phyloP scores from a whole-genome alignment of 2,329 filamentous ascomycete species.

The Pyricularia pennisetigena region DNA sequence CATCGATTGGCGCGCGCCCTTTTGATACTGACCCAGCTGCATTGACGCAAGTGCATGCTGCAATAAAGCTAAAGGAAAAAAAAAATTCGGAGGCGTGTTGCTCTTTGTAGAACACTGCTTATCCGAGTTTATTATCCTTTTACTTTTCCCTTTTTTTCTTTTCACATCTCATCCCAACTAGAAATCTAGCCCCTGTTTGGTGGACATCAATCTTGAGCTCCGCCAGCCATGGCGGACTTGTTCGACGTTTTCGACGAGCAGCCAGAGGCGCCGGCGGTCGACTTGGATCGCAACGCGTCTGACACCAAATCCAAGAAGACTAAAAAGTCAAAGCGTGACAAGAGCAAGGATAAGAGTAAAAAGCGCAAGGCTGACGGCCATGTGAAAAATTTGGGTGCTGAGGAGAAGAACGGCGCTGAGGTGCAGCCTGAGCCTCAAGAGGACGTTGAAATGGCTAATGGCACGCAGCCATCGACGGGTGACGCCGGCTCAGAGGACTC shows the following conservation, averaged over 20 bases:
- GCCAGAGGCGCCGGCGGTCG: conserved; percentile 28
- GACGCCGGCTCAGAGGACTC: conserved; percentile 18
- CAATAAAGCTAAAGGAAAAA: neutral
- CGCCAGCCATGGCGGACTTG: conserved; percentile 41
- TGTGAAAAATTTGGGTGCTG: conserved; percentile 9
- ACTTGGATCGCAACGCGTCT: neutral
- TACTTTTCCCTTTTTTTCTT: neutral
- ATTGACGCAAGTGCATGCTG: neutral
- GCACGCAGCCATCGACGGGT: conserved; percentile 13
- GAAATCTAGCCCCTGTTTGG: conserved; percentile 4
- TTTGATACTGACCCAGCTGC: neutral
- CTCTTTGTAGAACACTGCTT: neutral
- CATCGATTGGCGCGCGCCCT: neutral
- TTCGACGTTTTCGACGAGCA: conserved; percentile 74
- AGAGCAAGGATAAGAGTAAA: conserved; percentile 56
- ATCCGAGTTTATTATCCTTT: neutral
- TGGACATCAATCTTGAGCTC: neutral
- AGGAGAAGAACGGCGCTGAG: neutral
- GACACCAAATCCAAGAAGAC: conserved; percentile 11
- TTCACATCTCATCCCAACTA: neutral
- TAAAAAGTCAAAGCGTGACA: conserved; percentile 31
- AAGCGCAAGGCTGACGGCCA: conserved; percentile 77
- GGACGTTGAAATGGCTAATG: conserved; percentile 34
- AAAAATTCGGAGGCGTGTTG: neutral
- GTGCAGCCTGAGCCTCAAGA: neutral